Conservation (phyloP, 805 yeast species). For the Ogataea thermomethanolica region DNA sequence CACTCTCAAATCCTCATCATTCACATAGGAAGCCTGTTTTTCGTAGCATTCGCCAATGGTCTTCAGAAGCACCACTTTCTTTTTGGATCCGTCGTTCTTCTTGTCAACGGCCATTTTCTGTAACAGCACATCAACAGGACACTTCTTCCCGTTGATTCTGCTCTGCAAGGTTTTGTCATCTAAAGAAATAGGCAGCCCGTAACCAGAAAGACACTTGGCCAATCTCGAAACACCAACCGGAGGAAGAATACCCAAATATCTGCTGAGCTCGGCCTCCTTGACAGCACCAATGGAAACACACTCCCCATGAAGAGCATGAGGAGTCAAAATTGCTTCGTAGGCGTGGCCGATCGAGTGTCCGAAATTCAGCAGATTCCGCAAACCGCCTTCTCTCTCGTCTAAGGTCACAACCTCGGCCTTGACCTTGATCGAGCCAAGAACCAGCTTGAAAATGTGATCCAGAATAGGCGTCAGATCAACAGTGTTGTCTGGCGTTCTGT, state of each 20-base stretch:
- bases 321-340: constrained; percentile 94
- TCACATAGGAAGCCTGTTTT: constrained; percentile 77
- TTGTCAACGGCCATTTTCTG: constrained; percentile 93
- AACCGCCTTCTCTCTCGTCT: constrained; percentile 94
- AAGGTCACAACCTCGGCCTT: constrained; percentile 91
- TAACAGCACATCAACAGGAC: constrained; percentile 74
- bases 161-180: constrained; percentile 69
- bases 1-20: constrained; percentile 75
- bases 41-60: constrained; percentile 88
- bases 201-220: constrained; percentile 75
- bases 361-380: constrained; percentile 87
- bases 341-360: constrained; percentile 99
- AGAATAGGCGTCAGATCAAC: constrained; percentile 68
- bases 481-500: constrained; percentile 36
- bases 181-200: constrained; percentile 78
- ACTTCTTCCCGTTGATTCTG: constrained; percentile 62
- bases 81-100: constrained; percentile 90
- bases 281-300: constrained; percentile 98
- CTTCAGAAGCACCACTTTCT: constrained; percentile 80
- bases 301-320: constrained; percentile 95
- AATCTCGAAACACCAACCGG: constrained; percentile 94
- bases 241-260: constrained; percentile 82
- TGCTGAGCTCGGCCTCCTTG: constrained; percentile 90
- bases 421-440: constrained; percentile 79
- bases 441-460: constrained; percentile 74